Evolutionary conservation across 2,329 filamentous ascomycete species (phyloP), one percentile per base, ranked within the genome.

Genomic region (Tolypocladium paradoxum): DNA sequence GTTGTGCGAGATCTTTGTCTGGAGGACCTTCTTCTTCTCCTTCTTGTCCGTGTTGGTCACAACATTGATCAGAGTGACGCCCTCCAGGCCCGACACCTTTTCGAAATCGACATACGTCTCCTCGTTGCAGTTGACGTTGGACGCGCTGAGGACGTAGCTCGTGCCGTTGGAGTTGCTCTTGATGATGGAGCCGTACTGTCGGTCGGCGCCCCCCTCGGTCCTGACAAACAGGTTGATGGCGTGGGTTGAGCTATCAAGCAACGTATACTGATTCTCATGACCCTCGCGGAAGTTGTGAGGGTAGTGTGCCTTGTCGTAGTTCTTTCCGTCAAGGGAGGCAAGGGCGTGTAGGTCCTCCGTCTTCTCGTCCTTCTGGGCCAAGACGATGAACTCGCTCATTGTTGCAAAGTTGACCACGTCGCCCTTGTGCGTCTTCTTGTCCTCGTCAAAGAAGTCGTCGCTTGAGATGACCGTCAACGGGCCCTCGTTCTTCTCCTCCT

Each of bases 121-220:
- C 14, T 78, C 73, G 64, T 96, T 84, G 60, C 89, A 82, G 69
- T 97, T 96, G 64, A 97, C 90, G 22, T 82, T 82, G 49, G 81
- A 75, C 27, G 93, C 76, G 68, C 88, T 95, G 58, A 95, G 74
- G 14, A 96, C 88, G 64, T 96, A 99, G 1, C 88, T 93, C 0
- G 93, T 99, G 52, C 93, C 93, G 65, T 99, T 97, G 62, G 90
- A 96, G 73, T 99, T 99, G 65, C 90, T 96, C 80, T 97, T 99
- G 70, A 99, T 83, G 61, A 99, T 89, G 27, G 87, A 86, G 37
- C 93, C 93, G 61, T 88, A 90, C 55, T 87, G 81, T 50, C 79
- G 81, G 20, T 82, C 85, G 50, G 75, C 66, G 4, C 74, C 73
- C 40, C 78, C 79, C 62, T 87, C 85, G 40, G 89, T 88, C 0